phyloP scores from a whole-genome alignment of 2,329 filamentous ascomycete species.

The Colletotrichum orchidophilum region DNA sequence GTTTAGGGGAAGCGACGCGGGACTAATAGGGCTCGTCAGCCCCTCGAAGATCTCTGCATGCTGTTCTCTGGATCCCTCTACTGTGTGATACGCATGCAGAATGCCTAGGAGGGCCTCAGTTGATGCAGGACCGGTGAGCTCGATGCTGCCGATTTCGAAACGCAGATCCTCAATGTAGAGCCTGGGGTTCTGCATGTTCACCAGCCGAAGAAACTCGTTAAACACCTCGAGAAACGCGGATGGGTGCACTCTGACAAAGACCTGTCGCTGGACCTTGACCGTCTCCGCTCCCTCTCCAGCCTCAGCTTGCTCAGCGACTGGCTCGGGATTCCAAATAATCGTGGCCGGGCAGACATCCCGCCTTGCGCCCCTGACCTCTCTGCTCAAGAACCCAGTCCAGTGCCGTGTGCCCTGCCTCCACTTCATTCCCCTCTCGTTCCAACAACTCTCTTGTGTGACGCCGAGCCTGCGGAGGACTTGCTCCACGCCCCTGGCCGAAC shows the following conservation, averaged over 20 bases:
- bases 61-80: slow-evolving; percentile 43
- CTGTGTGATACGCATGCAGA: slow-evolving; percentile 62
- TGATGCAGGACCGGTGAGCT: slow-evolving; percentile 73
- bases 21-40: slow-evolving; percentile 70
- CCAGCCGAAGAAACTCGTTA: slow-evolving; percentile 66
- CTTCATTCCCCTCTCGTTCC: slow-evolving; percentile 71
- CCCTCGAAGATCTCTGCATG: slow-evolving; percentile 61
- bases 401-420: slow-evolving; percentile 70
- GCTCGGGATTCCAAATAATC: slow-evolving; percentile 76
- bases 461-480: slow-evolving; percentile 74
- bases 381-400: slow-evolving; percentile 60
- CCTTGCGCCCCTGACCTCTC: slow-evolving; percentile 61
- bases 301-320: slow-evolving; percentile 35
- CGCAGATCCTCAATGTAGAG: slow-evolving; percentile 75
- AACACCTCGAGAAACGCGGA: slow-evolving; percentile 79
- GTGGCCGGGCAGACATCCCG: slow-evolving; percentile 77
- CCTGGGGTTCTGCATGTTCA: slow-evolving; percentile 68
- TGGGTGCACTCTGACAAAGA: slow-evolving; percentile 83
- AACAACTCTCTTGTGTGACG: slow-evolving; percentile 66
- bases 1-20: slow-evolving; percentile 74
- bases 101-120: slow-evolving; percentile 80
- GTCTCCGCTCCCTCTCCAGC: slow-evolving; percentile 35
- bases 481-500: slow-evolving; percentile 69
- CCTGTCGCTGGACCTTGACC: slow-evolving; percentile 47
- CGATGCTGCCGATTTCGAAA: slow-evolving; percentile 71